Conservation (phyloP, 495 filamentous ascomycete species). For the Penicillium canescens region DNA sequence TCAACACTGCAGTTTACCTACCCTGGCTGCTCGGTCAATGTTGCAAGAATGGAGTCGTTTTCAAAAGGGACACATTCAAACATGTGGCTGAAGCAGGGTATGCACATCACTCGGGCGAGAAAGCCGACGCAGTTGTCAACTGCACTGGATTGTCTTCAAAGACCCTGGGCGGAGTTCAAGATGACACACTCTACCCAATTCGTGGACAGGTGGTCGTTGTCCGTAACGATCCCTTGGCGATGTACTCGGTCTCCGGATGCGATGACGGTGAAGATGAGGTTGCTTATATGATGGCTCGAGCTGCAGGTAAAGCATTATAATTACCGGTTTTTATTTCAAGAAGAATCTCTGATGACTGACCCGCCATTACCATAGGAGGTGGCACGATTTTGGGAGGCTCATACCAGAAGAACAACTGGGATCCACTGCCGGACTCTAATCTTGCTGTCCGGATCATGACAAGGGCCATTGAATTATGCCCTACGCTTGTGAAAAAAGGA, state of each 20-base stretch:
- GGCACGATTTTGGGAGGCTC: conserved; percentile 80
- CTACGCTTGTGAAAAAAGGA: conserved; percentile 58
- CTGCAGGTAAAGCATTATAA: too few species aligned
- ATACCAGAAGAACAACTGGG: conserved; percentile 75
- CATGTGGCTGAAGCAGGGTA: conserved; percentile 61
- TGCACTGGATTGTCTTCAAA: conserved; percentile 73
- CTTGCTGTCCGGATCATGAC: conserved; percentile 80
- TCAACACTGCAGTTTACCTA: conserved; percentile 87
- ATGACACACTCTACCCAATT: conserved; percentile 64
- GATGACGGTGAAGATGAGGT: conserved; percentile 74
- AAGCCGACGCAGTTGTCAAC: conserved; percentile 71
- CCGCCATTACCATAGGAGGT: too few species aligned
- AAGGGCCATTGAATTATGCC: conserved; percentile 65
- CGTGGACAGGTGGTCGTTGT: conserved; percentile 87
- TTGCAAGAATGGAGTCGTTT: conserved; percentile 62
- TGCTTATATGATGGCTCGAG: conserved; percentile 79
- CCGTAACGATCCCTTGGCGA: conserved; percentile 66
- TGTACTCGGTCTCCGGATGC: conserved; percentile 64
- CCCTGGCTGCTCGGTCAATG: conserved; percentile 81
- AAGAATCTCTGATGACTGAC: too few species aligned
- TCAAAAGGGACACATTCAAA: conserved; percentile 57
- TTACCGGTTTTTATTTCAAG: too few species aligned
- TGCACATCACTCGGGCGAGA: conserved; percentile 56
- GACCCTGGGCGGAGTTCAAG: conserved; percentile 76
- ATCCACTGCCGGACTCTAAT: conserved; percentile 72